Conservation (phyloP, 176 grass and related monocot species). For the Lolium multiflorum region DNA sequence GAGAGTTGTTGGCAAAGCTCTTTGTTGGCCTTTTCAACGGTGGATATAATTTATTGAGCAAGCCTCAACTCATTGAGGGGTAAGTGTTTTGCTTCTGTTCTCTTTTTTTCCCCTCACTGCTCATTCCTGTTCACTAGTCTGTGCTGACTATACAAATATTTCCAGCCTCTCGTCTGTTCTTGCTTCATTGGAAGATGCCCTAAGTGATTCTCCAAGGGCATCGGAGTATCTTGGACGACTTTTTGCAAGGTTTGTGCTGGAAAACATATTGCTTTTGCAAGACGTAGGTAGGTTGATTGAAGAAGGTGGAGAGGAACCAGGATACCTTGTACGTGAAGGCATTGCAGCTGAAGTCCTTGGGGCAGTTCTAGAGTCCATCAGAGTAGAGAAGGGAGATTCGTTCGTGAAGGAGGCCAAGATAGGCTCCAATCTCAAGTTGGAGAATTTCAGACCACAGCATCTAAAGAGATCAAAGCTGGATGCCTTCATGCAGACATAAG, state of each 20-base stretch:
- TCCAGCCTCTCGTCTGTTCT: slow-evolving; percentile 69
- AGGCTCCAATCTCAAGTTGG: slow-evolving; percentile 73
- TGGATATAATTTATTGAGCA: slow-evolving; percentile 63
- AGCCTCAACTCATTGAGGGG: slow-evolving; percentile 76
- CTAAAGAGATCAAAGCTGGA: slow-evolving; percentile 70
- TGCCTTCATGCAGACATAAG: slow-evolving; percentile 67
- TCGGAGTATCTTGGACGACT: slow-evolving; percentile 81
- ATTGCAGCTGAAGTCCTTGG: slow-evolving; percentile 77
- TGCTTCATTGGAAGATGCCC: slow-evolving; percentile 77
- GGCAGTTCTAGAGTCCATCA: slow-evolving; percentile 66
- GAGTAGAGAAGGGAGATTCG: slow-evolving; percentile 65
- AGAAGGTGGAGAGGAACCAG: slow-evolving; percentile 77
- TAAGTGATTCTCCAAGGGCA: slow-evolving; percentile 91
- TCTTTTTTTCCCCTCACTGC: neutral
- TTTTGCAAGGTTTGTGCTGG: slow-evolving; percentile 70
- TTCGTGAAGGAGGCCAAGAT: slow-evolving; percentile 71
- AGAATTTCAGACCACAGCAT: slow-evolving; percentile 75
- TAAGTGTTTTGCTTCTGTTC: slow-evolving; percentile 41
- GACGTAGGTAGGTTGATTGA: slow-evolving; percentile 77
- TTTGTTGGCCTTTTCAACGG: slow-evolving; percentile 78
- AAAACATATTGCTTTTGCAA: slow-evolving; percentile 64
- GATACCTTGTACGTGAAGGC: slow-evolving; percentile 62
- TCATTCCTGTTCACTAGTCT: neutral
- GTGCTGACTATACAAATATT: slow-evolving; percentile 29
- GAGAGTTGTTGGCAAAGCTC: slow-evolving; percentile 81